These are phyloP conservation scores for Phytophthora litchii DNA, from an alignment of 352 stramenopile species.

Conservation along the genomic window DNA sequence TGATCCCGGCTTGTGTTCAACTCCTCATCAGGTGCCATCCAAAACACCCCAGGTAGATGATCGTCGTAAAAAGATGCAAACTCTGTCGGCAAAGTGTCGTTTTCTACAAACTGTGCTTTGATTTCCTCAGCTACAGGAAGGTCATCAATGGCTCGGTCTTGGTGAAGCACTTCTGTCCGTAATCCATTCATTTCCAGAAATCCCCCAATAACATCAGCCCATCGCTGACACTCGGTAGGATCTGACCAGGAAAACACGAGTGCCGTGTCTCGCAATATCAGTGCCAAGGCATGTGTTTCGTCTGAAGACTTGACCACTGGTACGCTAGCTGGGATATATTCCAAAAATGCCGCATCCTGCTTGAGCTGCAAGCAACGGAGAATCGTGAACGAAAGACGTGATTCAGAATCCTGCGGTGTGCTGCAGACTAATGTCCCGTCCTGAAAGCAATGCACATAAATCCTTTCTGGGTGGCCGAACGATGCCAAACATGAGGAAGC, in stretches of 20 bases:
- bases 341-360: slow-evolving; percentile 47
- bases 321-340: slow-evolving; percentile 39
- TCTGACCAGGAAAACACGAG: slow-evolving; percentile 33
- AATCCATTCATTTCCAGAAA: slow-evolving; percentile 45
- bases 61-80: slow-evolving; percentile 61
- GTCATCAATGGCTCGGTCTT: slow-evolving; percentile 23
- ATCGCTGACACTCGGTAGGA: slow-evolving; percentile 27
- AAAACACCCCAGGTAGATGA: slow-evolving; percentile 54
- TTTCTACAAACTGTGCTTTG: slow-evolving; percentile 11
- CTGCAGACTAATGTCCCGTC: slow-evolving; percentile 43
- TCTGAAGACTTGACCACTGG: slow-evolving; percentile 8
- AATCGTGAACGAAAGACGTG: slow-evolving; percentile 24
- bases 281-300: slow-evolving; percentile 24
- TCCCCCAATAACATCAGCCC: slow-evolving; percentile 34
- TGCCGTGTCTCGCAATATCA: slow-evolving; percentile 32
- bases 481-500: neutral
- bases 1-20: slow-evolving; percentile 6
- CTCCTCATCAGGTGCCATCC: slow-evolving; percentile 23
- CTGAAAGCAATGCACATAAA: slow-evolving; percentile 44
- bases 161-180: slow-evolving; percentile 30
- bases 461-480: slow-evolving; percentile 4
- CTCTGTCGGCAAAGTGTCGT: slow-evolving; percentile 12
- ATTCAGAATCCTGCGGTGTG: slow-evolving; percentile 11
- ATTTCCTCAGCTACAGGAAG: slow-evolving; percentile 38
- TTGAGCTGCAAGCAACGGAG: slow-evolving; percentile 37